A percentile compares a stretch with the other conserved stretches of the same genome.
Conservation (phyloP, 2,329 filamentous ascomycete genomes). For the Apiospora hydei region DNA sequence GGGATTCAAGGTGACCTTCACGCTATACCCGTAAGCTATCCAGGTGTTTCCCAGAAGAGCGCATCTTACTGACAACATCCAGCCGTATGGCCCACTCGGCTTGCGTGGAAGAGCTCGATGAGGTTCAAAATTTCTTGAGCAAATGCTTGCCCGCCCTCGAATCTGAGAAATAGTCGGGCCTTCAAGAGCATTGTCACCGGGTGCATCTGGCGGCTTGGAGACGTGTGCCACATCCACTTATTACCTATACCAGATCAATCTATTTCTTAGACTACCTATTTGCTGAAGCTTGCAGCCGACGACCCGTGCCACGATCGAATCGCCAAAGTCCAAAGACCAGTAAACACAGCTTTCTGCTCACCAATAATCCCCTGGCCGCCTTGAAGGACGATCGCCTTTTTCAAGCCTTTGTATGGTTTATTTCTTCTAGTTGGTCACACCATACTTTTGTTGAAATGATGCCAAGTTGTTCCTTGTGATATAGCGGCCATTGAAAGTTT, state of each 20-base stretch:
- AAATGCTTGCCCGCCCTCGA: constrained; percentile 53
- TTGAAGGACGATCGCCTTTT: not conserved
- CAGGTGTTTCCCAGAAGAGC: not conserved
- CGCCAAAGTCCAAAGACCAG: not conserved
- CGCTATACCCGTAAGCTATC: constrained; percentile 72
- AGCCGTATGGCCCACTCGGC: constrained; percentile 80
- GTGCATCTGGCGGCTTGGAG: no score
- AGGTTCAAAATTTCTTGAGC: constrained; percentile 70
- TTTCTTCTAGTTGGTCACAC: not conserved
- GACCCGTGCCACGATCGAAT: not conserved
- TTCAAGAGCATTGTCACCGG: constrained; percentile 34
- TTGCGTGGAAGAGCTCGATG: constrained; percentile 78
- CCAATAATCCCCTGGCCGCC: not conserved
- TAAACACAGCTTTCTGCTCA: not conserved
- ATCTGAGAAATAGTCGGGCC: constrained; percentile 47
- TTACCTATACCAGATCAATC: not conserved
- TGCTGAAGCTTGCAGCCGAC: not conserved
- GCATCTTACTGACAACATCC: constrained; percentile 18
- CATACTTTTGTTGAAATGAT: not conserved
- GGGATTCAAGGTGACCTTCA: constrained; percentile 78
- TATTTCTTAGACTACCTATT: not conserved
- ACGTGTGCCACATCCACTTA: not conserved
- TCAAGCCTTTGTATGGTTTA: not conserved
- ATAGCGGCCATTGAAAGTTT: not conserved
- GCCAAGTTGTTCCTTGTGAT: not conserved